phyloP scores from a whole-genome alignment of 2,329 filamentous ascomycete species.

The Xylariaceae sp. region DNA sequence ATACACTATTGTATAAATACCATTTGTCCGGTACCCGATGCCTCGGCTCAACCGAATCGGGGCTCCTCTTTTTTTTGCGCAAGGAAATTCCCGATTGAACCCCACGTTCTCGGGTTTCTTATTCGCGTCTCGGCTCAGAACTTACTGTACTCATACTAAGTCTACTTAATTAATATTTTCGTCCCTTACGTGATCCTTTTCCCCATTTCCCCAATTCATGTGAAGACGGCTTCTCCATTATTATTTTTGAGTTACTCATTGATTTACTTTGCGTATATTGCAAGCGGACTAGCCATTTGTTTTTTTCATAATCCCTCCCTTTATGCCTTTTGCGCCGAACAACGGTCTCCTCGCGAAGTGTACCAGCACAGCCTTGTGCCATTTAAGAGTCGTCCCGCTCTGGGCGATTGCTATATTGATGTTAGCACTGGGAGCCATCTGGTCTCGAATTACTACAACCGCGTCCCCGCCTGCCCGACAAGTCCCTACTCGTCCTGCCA shows the following conservation, averaged over 20 bases:
- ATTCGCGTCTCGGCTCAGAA: too few relatives aligned
- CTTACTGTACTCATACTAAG: too few relatives aligned
- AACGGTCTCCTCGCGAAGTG: constrained; percentile 49
- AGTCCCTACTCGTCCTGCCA: constrained; percentile 8
- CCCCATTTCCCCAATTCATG: too few relatives aligned
- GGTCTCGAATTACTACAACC: constrained; percentile 37
- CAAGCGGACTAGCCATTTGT: too few relatives aligned
- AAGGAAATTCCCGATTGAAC: too few relatives aligned
- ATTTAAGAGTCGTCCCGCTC: constrained; percentile 49
- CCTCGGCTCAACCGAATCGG: too few relatives aligned
- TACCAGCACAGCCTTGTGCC: constrained; percentile 50
- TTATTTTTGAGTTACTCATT: not conserved
- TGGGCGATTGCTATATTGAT: constrained; percentile 51
- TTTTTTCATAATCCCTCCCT: constrained; percentile 8
- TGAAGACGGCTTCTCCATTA: too few relatives aligned
- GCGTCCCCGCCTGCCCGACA: constrained; percentile 13
- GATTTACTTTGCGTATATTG: not conserved
- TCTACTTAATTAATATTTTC: too few relatives aligned
- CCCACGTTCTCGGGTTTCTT: too few relatives aligned
- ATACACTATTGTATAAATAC: too few relatives aligned
- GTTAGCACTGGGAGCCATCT: constrained; percentile 45
- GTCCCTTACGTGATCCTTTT: not conserved
- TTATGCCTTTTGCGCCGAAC: constrained; percentile 38
- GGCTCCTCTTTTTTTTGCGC: too few relatives aligned
- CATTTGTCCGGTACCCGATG: too few relatives aligned